These are phyloP conservation scores for Fusarium napiforme DNA, from an alignment of 2,329 filamentous ascomycete species.

Conservation along the genomic window DNA sequence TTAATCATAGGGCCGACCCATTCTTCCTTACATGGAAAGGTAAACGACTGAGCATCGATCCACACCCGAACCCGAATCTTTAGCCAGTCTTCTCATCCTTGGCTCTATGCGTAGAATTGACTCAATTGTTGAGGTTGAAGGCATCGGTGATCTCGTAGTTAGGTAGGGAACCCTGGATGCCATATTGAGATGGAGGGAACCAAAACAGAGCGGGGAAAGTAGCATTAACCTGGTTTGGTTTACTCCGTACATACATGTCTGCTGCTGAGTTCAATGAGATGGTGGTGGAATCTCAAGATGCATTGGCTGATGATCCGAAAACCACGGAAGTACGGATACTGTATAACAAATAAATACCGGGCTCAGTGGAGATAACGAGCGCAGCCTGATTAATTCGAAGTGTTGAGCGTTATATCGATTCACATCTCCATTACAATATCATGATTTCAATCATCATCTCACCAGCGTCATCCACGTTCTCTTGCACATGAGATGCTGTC, in stretches of 20 bases:
- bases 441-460: neutral
- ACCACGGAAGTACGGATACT: neutral
- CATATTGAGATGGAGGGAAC: neutral
- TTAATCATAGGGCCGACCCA: neutral
- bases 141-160: neutral
- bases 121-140: neutral
- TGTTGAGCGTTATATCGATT: neutral
- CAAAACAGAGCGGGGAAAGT: constrained; percentile 41
- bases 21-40: neutral
- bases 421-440: neutral
- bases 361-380: neutral
- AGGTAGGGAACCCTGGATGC: neutral
- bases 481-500: neutral
- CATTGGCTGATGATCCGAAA: constrained; percentile 11
- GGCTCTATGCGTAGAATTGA: neutral
- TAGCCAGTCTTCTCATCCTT: neutral
- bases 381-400: neutral
- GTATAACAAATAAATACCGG: neutral
- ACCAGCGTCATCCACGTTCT: neutral
- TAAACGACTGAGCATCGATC: neutral
- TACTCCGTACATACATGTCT: neutral
- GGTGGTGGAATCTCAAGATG: constrained; percentile 12
- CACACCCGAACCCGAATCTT: neutral
- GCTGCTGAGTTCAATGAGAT: constrained; percentile 11
- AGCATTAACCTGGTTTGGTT: constrained; percentile 20